Conservation (phyloP, 2,329 filamentous ascomycete genomes). For the Exserohilum rostratum region DNA sequence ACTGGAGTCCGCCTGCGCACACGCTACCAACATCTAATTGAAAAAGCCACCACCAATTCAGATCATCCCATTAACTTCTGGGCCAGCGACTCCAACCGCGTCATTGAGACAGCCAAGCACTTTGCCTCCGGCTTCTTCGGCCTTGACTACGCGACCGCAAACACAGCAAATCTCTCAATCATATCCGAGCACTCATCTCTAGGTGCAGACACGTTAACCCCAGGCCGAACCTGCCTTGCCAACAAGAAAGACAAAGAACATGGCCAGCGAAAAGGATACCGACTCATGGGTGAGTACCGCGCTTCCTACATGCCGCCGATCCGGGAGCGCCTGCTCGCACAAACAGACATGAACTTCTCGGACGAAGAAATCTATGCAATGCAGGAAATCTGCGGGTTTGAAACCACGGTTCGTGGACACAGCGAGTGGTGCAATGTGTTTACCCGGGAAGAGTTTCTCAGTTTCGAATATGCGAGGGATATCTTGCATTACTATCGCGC, state of each 20-base stretch:
- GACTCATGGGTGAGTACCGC: conserved; percentile 56
- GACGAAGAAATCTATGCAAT: conserved; percentile 62
- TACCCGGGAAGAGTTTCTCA: conserved; percentile 58
- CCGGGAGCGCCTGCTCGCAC: conserved; percentile 50
- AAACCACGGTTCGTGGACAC: conserved; percentile 59
- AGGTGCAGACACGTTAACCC: conserved; percentile 62
- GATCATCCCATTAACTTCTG: conserved; percentile 50
- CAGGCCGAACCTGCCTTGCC: conserved; percentile 55
- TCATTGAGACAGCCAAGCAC: conserved; percentile 62
- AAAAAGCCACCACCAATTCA: conserved; percentile 20
- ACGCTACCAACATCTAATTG: conserved; percentile 58
- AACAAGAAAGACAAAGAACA: conserved; percentile 48
- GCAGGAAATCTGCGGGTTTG: conserved; percentile 68
- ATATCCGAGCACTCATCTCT: conserved; percentile 60
- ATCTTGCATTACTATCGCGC: conserved; percentile 64
- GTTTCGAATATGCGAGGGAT: conserved; percentile 65
- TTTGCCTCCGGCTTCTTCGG: conserved; percentile 64
- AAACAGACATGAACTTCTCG: conserved; percentile 53
- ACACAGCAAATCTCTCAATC: conserved; percentile 52
- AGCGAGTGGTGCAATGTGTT: conserved; percentile 65
- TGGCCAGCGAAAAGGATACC: conserved; percentile 59
- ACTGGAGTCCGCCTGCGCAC: conserved; percentile 61
- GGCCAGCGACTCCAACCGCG: conserved; percentile 61
- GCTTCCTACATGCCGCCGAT: conserved; percentile 57
- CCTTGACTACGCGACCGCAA: conserved; percentile 52